Conservation (phyloP, 2,329 filamentous ascomycete species). For the Dactylonectria macrodidyma region DNA sequence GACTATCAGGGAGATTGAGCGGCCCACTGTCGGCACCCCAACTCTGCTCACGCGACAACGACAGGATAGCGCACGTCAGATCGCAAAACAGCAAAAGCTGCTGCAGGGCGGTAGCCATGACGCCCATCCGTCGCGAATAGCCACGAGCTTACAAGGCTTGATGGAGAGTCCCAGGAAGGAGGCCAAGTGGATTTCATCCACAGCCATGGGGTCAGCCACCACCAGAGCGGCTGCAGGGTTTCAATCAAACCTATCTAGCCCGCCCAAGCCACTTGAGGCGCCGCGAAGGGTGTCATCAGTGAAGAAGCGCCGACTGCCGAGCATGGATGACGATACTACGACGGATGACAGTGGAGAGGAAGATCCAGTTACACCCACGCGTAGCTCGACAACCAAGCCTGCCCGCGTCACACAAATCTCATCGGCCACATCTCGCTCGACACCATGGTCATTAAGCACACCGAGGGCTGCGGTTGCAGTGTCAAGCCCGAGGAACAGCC, state of each 20-base stretch:
- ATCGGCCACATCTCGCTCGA: slow-evolving; percentile 32
- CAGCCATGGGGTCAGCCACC: slow-evolving; percentile 36
- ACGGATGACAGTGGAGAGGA: slow-evolving; percentile 30
- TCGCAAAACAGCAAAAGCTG: slow-evolving; percentile 45
- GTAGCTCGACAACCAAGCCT: slow-evolving; percentile 23
- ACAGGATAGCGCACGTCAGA: slow-evolving; percentile 37
- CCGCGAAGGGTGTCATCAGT: slow-evolving; percentile 4
- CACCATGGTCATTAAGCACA: slow-evolving; percentile 33
- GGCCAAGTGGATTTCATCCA: slow-evolving; percentile 45
- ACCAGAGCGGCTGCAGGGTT: slow-evolving; percentile 50
- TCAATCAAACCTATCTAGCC: slow-evolving; percentile 38
- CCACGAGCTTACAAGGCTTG: slow-evolving; percentile 57
- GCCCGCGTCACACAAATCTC: slow-evolving; percentile 15
- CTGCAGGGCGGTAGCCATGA: slow-evolving; percentile 18
- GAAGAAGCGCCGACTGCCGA: slow-evolving; percentile 35
- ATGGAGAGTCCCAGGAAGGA: slow-evolving; percentile 59
- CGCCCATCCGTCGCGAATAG: slow-evolving; percentile 45
- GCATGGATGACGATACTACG: slow-evolving; percentile 36
- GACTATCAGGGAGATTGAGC: slow-evolving; percentile 65
- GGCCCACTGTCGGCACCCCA: slow-evolving; percentile 63
- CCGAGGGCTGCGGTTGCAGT: slow-evolving; percentile 27
- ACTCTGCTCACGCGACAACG: slow-evolving; percentile 46
- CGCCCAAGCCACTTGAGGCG: slow-evolving; percentile 19
- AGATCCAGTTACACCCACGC: slow-evolving; percentile 38
- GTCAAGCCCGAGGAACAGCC: slow-evolving; percentile 24